Percentiles rank a stretch among this genome's conserved stretches.
These are phyloP conservation scores for Entamoeba invadens DNA, from an alignment of 208 protist species.

Conservation along the genomic window DNA sequence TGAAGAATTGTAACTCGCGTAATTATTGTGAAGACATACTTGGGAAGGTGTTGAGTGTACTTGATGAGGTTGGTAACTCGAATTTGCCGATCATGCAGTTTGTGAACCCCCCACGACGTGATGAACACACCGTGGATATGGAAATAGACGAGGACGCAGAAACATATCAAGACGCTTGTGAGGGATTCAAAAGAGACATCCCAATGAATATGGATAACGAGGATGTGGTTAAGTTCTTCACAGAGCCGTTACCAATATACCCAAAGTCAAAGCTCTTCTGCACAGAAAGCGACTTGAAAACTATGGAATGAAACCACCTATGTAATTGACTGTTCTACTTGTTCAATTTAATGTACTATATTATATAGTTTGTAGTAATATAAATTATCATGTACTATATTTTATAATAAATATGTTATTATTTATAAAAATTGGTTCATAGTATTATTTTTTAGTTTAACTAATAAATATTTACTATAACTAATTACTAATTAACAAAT, in stretches of 20 bases:
- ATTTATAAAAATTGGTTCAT: no score
- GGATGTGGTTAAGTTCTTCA: neutral
- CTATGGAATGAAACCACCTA: no score
- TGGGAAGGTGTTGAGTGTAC: neutral
- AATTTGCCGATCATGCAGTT: neutral
- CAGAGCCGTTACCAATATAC: neutral
- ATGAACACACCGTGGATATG: neutral
- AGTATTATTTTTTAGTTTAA: no score
- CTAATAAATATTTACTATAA: no score
- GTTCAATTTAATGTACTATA: no score
- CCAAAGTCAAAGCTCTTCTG: neutral
- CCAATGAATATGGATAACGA: neutral
- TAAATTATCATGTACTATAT: no score
- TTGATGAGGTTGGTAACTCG: neutral
- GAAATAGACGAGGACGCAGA: neutral
- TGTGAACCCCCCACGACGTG: neutral
- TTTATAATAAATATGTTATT: no score
- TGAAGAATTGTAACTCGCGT: neutral
- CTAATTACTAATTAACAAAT: no score
- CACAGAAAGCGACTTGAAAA: no score
- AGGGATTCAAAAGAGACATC: neutral
- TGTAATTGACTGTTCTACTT: no score
- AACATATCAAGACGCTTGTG: neutral
- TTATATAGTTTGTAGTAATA: no score
- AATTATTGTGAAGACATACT: neutral